phyloP scores from a whole-genome alignment of 1,139 yeast genomes.

The Oligophagozyma castellii region DNA sequence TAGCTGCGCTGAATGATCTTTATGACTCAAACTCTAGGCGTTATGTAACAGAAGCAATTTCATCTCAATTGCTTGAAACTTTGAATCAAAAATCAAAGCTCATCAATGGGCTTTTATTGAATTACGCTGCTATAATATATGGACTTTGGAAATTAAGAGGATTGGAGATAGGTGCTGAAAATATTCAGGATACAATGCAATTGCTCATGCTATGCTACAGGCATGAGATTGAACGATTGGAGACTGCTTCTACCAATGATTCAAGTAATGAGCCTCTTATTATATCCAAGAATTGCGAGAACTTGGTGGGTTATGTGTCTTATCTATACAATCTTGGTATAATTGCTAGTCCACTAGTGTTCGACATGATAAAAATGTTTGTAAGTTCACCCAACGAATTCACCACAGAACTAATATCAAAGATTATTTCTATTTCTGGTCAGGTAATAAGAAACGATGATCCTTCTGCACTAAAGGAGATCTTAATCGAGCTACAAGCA shows the following conservation, averaged over 20 bases:
- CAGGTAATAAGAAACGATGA: slow-evolving; percentile 81
- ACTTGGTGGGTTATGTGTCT: slow-evolving; percentile 59
- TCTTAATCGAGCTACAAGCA: slow-evolving; percentile 44
- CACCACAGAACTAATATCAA: slow-evolving; percentile 65
- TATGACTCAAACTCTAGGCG: slow-evolving; percentile 64
- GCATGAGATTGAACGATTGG: slow-evolving; percentile 10
- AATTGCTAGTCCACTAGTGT: slow-evolving; percentile 58
- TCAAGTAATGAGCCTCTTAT: slow-evolving; percentile 14
- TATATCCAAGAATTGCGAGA: slow-evolving; percentile 43
- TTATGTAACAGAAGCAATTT: slow-evolving; percentile 54
- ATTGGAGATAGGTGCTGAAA: slow-evolving; percentile 79
- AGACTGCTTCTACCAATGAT: slow-evolving; percentile 14
- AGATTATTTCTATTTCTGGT: slow-evolving; percentile 65
- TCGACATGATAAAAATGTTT: slow-evolving; percentile 54
- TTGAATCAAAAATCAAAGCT: slow-evolving; percentile 53
- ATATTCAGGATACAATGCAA: slow-evolving; percentile 69
- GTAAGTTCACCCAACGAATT: slow-evolving; percentile 47
- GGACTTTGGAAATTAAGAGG: slow-evolving; percentile 74
- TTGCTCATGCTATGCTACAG: slow-evolving; percentile 32
- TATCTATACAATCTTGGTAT: slow-evolving; percentile 69
- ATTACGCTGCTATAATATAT: slow-evolving; percentile 67
- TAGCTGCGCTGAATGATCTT: slow-evolving; percentile 50
- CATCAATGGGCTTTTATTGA: slow-evolving; percentile 63
- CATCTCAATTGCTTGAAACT: slow-evolving; percentile 50
- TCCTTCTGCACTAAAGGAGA: slow-evolving; percentile 72